phyloP scores from a whole-genome alignment of 495 filamentous ascomycete genomes.

The Wilcoxina mikolae region DNA sequence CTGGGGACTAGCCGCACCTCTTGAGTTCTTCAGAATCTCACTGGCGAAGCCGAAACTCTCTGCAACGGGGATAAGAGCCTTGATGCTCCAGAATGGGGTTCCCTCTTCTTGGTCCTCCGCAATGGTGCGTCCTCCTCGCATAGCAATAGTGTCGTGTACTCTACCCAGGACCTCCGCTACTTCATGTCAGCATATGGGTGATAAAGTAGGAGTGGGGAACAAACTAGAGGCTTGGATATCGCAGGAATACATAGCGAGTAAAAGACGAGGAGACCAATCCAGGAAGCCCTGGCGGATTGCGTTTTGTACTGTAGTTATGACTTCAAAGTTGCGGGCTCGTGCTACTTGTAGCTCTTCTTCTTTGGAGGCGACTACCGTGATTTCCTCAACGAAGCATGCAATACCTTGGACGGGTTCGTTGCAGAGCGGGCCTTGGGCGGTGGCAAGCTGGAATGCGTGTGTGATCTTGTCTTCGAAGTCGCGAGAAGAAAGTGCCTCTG shows the following conservation, averaged over 20 bases:
- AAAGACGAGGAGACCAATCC: slow-evolving; percentile 84
- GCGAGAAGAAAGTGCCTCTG: slow-evolving; percentile 45
- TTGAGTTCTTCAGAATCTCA: slow-evolving; percentile 88
- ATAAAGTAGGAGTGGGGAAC: slow-evolving; percentile 22
- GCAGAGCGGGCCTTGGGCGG: slow-evolving; percentile 75
- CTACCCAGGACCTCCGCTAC: slow-evolving; percentile 83
- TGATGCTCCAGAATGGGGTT: slow-evolving; percentile 88
- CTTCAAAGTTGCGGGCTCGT: slow-evolving; percentile 76
- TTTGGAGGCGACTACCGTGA: slow-evolving; percentile 45
- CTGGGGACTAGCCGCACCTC: slow-evolving; percentile 79
- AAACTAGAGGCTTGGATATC: slow-evolving; percentile 91
- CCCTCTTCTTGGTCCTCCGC: slow-evolving; percentile 88
- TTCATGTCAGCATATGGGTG: slow-evolving; percentile 1
- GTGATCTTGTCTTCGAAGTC: slow-evolving; percentile 80
- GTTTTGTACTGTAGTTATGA: slow-evolving; percentile 72
- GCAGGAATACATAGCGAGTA: slow-evolving; percentile 96
- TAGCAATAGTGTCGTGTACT: slow-evolving; percentile 85
- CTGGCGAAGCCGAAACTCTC: slow-evolving; percentile 92
- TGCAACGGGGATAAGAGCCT: slow-evolving; percentile 70
- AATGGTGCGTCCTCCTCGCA: slow-evolving; percentile 75
- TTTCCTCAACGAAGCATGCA: slow-evolving; percentile 77
- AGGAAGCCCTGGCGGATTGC: slow-evolving; percentile 78
- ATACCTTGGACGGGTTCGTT: slow-evolving; percentile 87
- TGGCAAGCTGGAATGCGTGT: slow-evolving; percentile 91
- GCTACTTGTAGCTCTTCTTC: slow-evolving; percentile 48